Conservation (phyloP, 371 early-diverging fungal species). For the Apophysomyces variabilis region DNA sequence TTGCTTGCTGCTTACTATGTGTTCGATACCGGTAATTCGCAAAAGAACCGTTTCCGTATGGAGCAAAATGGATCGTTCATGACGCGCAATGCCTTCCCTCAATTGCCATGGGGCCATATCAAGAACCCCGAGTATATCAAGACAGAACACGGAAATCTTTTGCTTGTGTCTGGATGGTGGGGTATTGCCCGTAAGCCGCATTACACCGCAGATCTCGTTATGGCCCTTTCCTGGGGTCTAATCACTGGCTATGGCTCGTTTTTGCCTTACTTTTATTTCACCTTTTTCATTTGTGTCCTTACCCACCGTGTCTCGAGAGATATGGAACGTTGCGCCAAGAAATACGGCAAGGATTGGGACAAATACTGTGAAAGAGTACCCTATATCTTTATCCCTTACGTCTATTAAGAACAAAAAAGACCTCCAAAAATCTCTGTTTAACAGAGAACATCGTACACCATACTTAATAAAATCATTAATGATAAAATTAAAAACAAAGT, state of each 20-base stretch:
- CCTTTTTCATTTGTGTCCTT: conserved; percentile 81
- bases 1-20: conserved; percentile 56
- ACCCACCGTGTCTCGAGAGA: conserved; percentile 85
- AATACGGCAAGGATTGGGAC: conserved; percentile 91
- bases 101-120: conserved; percentile 68
- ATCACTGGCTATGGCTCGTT: conserved; percentile 76
- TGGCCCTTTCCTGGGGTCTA: conserved; percentile 84
- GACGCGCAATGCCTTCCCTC: conserved; percentile 64
- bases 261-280: conserved; percentile 88
- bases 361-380: conserved; percentile 77
- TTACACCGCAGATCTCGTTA: conserved; percentile 84
- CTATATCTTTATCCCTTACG: conserved; percentile 78
- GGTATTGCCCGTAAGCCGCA: conserved; percentile 85
- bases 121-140: conserved; percentile 76
- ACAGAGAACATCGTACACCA: no score
- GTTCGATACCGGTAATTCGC: conserved; percentile 76
- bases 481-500: no score
- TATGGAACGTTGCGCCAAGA: conserved; percentile 79
- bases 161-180: conserved; percentile 89
- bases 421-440: no score
- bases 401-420: conserved; percentile 39
- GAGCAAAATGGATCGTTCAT: conserved; percentile 68
- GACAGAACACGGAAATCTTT: conserved; percentile 75
- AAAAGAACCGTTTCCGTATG: conserved; percentile 89
- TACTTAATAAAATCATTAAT: not conserved